phyloP scores from a whole-genome alignment of 331 rosid species.

The Pyracantha coccinea region DNA sequence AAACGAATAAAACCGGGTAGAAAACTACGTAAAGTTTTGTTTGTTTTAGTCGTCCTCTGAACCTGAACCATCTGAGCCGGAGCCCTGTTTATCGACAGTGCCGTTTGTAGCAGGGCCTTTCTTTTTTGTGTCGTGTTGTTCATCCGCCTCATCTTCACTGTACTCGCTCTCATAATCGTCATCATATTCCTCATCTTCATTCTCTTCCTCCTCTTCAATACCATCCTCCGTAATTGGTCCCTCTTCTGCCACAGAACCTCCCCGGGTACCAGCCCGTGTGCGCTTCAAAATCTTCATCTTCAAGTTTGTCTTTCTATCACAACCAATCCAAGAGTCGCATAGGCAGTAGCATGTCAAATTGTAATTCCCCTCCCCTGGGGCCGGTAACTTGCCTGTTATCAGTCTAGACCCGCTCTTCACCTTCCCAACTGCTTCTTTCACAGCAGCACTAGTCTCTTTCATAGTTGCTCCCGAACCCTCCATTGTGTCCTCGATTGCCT shows the following conservation, averaged over 20 bases:
- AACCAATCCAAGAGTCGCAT: constrained; percentile 96
- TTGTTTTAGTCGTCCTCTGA: constrained; percentile 64
- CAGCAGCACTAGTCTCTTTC: constrained; percentile 66
- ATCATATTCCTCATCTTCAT: constrained; percentile 65
- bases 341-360: constrained; percentile 69
- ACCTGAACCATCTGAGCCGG: constrained; percentile 51
- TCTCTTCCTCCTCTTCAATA: constrained; percentile 83
- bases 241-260: constrained; percentile 51
- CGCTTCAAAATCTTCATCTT: constrained; percentile 83
- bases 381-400: constrained; percentile 80
- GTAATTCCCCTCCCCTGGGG: constrained; percentile 86
- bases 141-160: constrained; percentile 80
- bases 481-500: constrained; percentile 82
- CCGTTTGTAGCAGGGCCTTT: constrained; percentile 63
- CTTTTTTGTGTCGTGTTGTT: constrained; percentile 46
- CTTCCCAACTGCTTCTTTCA: constrained; percentile 67
- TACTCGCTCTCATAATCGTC: constrained; percentile 91
- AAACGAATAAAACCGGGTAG: background rate
- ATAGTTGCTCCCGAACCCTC: constrained; percentile 80
- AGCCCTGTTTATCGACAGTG: constrained; percentile 26
- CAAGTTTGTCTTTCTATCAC: constrained; percentile 63
- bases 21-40: background rate
- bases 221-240: constrained; percentile 79
- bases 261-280: constrained; percentile 82
- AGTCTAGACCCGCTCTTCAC: constrained; percentile 81